Base-by-base conservation (phyloP, 1,139 yeast species). In the Cylindricascospora bacillispora region DNA sequence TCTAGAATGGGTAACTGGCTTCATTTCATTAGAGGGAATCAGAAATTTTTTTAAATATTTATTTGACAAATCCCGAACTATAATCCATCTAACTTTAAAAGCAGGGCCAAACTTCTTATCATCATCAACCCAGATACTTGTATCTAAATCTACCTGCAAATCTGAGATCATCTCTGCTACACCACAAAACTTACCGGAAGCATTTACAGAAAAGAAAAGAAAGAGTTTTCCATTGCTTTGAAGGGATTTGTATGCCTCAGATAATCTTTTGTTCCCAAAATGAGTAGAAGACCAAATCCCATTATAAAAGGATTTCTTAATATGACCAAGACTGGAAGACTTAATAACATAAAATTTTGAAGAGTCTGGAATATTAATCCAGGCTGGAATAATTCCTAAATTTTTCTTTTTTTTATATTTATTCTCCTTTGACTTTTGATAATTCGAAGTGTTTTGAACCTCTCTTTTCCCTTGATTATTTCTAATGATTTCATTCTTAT, bases 261-360 rank as follows among this genome's bases (percentile, higher is more conserved):
- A 59, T 29, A 73, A 56, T 34, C 75, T 53, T 33, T 59, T 63
- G 40, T 71, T 72, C 0, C 79, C 79, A 32, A 65, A 52, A 21
- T 61, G 69, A 0, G 79, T 72, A 0, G 78, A 70, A 0, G 76
- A 61, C 80, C 80, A 73, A 20, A 71, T 60, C 5, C 61, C 60
- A 37, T 70, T 60, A 29, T 52, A 43, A 37, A 63, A 63, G 0
- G 77, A 67, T 3, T 71, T 61, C 33, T 56, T 57, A 10, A 73
- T 65, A 39, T 73, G 75, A 12, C 56, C 52, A 12, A 63, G 54
- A 30, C 57, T 65, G 43, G 58, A 64, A 0, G 78, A 70, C 41
- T 72, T 73, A 35, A 73, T 71, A 10, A 73, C 70, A 40, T 70
- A 73, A 43, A 69, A 71, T 26, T 56, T 54, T 1, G 74, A 54